Evolutionary conservation across 208 protist species (phyloP), one percentile per base, ranked within the genome.

Genomic region (Trypanosoma avium): DNA sequence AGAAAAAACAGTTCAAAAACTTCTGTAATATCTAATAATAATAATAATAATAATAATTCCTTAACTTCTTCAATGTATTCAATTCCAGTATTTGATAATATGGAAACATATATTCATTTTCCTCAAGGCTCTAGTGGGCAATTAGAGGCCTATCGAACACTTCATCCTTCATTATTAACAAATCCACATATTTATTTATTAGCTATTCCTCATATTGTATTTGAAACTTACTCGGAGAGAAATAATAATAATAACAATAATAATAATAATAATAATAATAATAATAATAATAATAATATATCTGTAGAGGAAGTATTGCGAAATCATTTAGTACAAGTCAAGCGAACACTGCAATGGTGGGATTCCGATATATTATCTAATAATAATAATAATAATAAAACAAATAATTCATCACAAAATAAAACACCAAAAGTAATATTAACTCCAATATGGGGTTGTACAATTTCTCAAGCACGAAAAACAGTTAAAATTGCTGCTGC

Each of bases 171-270:
- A 10, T 46, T 61, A n/a, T 30, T 61, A 4, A 43, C 40, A 0
- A 59, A 54, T 8, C 52, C 50, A 24, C 24, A 52, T 9, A 7
- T 68, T 12, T 68, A 55, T 54, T 47, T 61, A 43, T 30, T 68
- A 13, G 21, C 32, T 7, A 53, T 68, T 22, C 62, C 62, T 10
- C 5, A 24, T 45, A 4, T 50, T 27, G 3, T 55, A 4, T 61
- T 68, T 49, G n/a, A 52, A 4, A 8, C 24, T 29, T 48, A 45
- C n/a, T n/a, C n/a, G 2, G 36, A 17, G 4, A 38, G 54, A 24
- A 22, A 7, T 22, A 3, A 27, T 40, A 24, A 45, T 47, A 30
- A 24, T 10, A 27, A 10, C 5, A 7, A 36, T 38, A 38, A 38
- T 38, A 38, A 38, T 38, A 38, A 38, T 38, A 38, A 38, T 38